Base-by-base conservation (phyloP, 2,329 filamentous ascomycete species). In the Penicillium sp. region DNA sequence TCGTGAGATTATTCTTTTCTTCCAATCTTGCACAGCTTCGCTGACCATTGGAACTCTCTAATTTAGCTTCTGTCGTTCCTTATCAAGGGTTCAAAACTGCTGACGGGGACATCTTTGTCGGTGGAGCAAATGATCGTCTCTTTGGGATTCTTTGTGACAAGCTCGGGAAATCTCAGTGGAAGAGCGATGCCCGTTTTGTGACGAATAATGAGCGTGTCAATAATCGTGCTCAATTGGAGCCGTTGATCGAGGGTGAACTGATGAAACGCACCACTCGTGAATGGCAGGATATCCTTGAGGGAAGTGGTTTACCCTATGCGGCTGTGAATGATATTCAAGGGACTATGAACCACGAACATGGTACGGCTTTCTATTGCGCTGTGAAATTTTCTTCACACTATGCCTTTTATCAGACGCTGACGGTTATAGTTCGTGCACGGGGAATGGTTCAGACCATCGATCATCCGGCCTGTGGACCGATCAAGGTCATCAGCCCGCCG, bases 321-420 rank as follows among this genome's bases (percentile, higher is more conserved):
- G 91, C 92, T 1, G 88, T 99, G 64, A 97, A 97, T 69, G 93
- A 97, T 69, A 85, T 99, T 5, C 88, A 94, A 72, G 83, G 81
- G n/a, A 90, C 93, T 0, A 77, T 99, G 47, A 87, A 88, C 54
- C 92, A 96, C 69, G 83, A 87, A 58, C 94, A 99, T 74, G 91
- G 91, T 75, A 79, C 77, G 76, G 10, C 13, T 9, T 37, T 37
- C 14, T 7, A 10, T 37, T 37, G n/a, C 14, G 16, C 3, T 29
- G 8, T 18, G 16, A n/a, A n/a, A n/a, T n/a, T n/a, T n/a, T n/a
- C n/a, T n/a, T n/a, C n/a, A n/a, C n/a, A n/a, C n/a, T n/a, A n/a
- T n/a, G n/a, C n/a, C n/a, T n/a, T 37, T 37, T n/a, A 34, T 36
- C 13, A 9, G 28, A 39, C 21, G 24, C 36, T 24, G 18, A 50